Conservation (phyloP, 2,329 filamentous ascomycete species). For the Trichothecium sympodiale region DNA sequence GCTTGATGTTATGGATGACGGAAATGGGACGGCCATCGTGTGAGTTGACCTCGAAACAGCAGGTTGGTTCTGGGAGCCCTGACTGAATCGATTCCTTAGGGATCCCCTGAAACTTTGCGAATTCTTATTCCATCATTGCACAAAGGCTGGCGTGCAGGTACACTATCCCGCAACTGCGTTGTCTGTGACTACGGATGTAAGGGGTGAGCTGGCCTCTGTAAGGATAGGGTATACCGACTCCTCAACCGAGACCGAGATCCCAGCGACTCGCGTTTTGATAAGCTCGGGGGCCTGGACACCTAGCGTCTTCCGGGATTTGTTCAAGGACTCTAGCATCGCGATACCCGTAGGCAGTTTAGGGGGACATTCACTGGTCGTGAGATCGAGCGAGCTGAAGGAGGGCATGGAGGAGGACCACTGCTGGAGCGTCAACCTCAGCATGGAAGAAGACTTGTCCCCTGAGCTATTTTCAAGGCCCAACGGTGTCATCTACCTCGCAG, state of each 20-base stretch:
- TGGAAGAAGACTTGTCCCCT: constrained; percentile 47
- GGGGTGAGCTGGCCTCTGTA: constrained; percentile 39
- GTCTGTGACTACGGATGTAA: constrained; percentile 37
- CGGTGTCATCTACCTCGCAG: constrained; percentile 63
- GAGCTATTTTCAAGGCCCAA: constrained; percentile 59
- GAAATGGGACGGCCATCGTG: constrained; percentile 54
- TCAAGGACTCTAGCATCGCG: constrained; percentile 38
- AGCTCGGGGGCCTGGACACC: constrained; percentile 63
- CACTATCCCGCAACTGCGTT: constrained; percentile 52
- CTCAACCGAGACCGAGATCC: constrained; percentile 37
- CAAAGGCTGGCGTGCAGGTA: constrained; percentile 50
- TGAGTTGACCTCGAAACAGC: no score
- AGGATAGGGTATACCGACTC: constrained; percentile 32
- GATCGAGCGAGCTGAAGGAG: constrained; percentile 28
- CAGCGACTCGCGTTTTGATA: constrained; percentile 55
- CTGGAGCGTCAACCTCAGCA: constrained; percentile 59
- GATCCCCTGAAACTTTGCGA: constrained; percentile 56
- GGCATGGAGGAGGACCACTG: constrained; percentile 36
- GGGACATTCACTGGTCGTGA: constrained; percentile 61
- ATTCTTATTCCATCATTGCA: constrained; percentile 49
- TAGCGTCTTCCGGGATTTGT: constrained; percentile 52
- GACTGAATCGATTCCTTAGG: constrained; percentile 25
- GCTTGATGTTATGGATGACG: constrained; percentile 50
- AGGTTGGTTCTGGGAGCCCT: no score
- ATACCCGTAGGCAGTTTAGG: constrained; percentile 47